Evolutionary conservation across 1,139 yeast species (phyloP).

Genomic region (Pichia sp.): DNA sequence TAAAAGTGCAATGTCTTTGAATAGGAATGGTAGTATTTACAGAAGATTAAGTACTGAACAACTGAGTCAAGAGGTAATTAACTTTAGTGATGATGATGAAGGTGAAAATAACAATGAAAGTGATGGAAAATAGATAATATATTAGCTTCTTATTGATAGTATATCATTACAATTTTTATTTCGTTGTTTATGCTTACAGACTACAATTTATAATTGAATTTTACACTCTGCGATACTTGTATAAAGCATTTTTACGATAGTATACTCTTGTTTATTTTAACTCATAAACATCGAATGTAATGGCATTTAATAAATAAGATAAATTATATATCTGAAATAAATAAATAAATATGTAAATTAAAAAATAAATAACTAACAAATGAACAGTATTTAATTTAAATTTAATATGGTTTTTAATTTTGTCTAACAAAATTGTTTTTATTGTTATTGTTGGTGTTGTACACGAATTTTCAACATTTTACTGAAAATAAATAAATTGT

Average conservation of each 20-base stretch:
- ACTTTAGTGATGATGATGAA: conserved; percentile 21
- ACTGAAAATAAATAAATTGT: neutral
- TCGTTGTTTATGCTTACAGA: neutral
- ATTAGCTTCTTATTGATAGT: neutral
- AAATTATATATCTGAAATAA: conserved; percentile 9
- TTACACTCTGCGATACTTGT: neutral
- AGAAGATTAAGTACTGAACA: conserved; percentile 17
- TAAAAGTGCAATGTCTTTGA: neutral
- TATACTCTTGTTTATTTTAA: neutral
- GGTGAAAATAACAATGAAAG: conserved; percentile 3
- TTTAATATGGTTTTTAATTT: neutral
- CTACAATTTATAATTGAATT: neutral
- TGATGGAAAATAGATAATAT: neutral
- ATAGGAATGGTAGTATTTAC: conserved; percentile 1
- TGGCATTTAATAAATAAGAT: conserved; percentile 11
- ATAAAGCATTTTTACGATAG: neutral
- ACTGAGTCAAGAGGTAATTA: conserved; percentile 18
- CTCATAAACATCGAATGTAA: conserved; percentile 12
- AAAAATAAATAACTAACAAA: neutral
- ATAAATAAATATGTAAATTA: conserved; percentile 7
- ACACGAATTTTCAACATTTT: neutral
- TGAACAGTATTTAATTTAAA: neutral
- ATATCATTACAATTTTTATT: neutral
- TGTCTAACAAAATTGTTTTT: neutral
- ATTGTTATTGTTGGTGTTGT: neutral